phyloP scores from a whole-genome alignment of 2,329 filamentous ascomycete species.

The Botrytis deweyae region DNA sequence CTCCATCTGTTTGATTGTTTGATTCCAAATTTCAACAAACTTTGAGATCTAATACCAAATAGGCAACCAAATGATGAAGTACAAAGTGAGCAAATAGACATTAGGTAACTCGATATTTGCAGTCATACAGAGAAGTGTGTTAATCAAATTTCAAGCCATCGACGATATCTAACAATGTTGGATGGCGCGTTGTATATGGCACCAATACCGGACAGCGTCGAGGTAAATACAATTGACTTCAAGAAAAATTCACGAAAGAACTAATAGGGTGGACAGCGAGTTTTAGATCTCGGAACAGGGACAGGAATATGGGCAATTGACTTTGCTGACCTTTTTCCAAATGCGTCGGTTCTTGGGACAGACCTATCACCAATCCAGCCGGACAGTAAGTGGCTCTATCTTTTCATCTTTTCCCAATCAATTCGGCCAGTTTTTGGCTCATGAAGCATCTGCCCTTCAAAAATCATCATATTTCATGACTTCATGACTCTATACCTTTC shows the following conservation, averaged over 20 bases:
- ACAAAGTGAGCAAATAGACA: conserved; percentile 37
- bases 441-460: background rate
- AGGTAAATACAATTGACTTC: conserved; percentile 22
- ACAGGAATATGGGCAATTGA: conserved; percentile 48
- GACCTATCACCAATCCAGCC: conserved; percentile 42
- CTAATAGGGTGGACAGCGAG: conserved; percentile 2
- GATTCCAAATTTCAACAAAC: background rate
- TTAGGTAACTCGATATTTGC: conserved; percentile 22
- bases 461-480: background rate
- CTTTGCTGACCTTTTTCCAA: conserved; percentile 38
- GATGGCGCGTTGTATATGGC: conserved; percentile 34
- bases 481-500: background rate
- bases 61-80: conserved; percentile 38
- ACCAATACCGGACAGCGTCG: conserved; percentile 36
- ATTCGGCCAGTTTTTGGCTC: background rate
- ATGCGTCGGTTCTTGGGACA: conserved; percentile 36
- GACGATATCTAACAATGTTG: conserved; percentile 33
- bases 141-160: conserved; percentile 35
- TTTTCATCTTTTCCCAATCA: background rate
- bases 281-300: conserved; percentile 41
- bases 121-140: background rate
- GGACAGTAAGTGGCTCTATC: conserved; percentile 33
- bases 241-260: background rate
- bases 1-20: background rate
- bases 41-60: background rate